A percentile compares a stretch with the other conserved stretches of the same genome.
These are phyloP conservation scores for Aspergillus calidoustus DNA, from an alignment of 2,329 filamentous ascomycete genomes.

Conservation along the genomic window DNA sequence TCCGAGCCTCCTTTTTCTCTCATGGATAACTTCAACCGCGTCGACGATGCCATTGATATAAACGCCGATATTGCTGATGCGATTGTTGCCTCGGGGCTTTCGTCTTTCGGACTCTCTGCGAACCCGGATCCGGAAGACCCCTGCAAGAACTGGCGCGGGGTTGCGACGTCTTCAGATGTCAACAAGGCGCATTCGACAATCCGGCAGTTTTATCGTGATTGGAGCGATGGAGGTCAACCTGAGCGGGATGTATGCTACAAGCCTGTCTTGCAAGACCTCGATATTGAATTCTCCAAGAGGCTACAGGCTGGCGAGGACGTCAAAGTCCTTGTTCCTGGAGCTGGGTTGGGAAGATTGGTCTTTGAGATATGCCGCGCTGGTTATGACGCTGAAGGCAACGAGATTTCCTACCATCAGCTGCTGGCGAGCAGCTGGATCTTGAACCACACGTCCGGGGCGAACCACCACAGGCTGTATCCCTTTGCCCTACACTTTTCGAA, in stretches of 20 bases:
- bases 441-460: constrained; percentile 59
- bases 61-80: constrained; percentile 83
- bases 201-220: constrained; percentile 93
- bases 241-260: constrained; percentile 80
- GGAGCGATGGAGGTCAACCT: constrained; percentile 74
- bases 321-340: constrained; percentile 82
- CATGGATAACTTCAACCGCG: constrained; percentile 73
- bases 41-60: constrained; percentile 85
- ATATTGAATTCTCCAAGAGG: constrained; percentile 48
- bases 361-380: constrained; percentile 81
- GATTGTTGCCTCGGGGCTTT: constrained; percentile 73
- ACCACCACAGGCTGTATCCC: constrained; percentile 76
- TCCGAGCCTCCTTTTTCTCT: constrained; percentile 81
- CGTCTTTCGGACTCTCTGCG: constrained; percentile 65
- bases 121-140: constrained; percentile 44
- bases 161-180: constrained; percentile 74
- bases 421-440: constrained; percentile 71
- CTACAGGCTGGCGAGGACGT: constrained; percentile 47
- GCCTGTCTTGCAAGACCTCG: constrained; percentile 71
- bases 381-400: constrained; percentile 81
- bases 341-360: constrained; percentile 84
- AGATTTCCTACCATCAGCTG: constrained; percentile 97
- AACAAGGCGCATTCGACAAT: constrained; percentile 93
- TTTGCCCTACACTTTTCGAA: constrained; percentile 92
- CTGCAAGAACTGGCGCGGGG: constrained; percentile 67